Evolutionary conservation across 148 eudicot genomes (phyloP).

Genomic region (Silene conica): DNA sequence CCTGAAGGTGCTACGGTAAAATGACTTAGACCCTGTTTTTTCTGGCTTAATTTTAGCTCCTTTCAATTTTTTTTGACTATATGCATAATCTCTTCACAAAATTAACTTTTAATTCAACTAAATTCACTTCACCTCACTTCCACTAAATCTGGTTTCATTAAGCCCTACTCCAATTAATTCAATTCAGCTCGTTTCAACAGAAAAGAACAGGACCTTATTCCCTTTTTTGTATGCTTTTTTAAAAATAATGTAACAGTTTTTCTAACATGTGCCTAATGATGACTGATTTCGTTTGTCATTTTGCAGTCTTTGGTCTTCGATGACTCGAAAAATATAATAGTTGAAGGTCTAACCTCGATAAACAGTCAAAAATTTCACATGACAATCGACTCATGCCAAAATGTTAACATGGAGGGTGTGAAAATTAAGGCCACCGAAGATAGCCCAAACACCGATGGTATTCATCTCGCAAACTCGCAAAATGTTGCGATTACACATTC

Average conservation of each 20-base stretch:
- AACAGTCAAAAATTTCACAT: constrained; percentile 58
- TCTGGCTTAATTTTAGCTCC: too few species aligned
- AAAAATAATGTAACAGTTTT: too few species aligned
- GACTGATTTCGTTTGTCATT: neutral
- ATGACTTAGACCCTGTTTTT: neutral
- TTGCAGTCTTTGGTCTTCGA: constrained; percentile 37
- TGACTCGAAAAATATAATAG: constrained; percentile 37
- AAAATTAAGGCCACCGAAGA: constrained; percentile 25
- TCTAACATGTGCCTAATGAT: too few species aligned
- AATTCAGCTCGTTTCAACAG: too few species aligned
- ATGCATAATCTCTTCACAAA: too few species aligned
- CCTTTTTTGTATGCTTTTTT: too few species aligned
- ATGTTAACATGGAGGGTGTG: constrained; percentile 25
- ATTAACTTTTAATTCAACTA: too few species aligned
- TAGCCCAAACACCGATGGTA: constrained; percentile 67
- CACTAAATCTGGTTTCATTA: too few species aligned
- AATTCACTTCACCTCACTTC: too few species aligned
- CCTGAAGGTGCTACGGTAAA: constrained; percentile 10
- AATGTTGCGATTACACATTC: constrained; percentile 29
- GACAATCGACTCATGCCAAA: constrained; percentile 25
- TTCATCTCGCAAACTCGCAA: constrained; percentile 29
- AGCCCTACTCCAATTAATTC: too few species aligned
- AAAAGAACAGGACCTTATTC: too few species aligned
- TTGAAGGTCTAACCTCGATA: constrained; percentile 32
- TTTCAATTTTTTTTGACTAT: too few species aligned